Evolutionary conservation across 768 basidiomycete species (phyloP).

Genomic region (Amyloporia xantha): DNA sequence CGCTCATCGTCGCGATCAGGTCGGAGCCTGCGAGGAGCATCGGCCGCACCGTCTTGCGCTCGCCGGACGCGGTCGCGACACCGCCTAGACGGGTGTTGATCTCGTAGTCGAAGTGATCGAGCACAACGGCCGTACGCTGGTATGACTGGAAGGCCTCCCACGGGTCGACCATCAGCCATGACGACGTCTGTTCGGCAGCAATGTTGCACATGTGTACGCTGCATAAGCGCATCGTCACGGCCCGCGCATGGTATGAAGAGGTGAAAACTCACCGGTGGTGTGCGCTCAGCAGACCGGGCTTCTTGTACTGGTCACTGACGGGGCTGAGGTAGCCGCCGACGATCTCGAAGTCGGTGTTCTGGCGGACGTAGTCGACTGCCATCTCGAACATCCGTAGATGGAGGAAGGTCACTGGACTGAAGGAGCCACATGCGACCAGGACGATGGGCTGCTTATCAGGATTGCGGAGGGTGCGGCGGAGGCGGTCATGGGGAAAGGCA

Average conservation of each 20-base stretch:
- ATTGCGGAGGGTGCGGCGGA: conserved; percentile 50
- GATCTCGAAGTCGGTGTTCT: conserved; percentile 90
- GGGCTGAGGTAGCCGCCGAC: conserved; percentile 95
- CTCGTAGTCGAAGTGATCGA: conserved; percentile 95
- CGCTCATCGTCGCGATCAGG: conserved; percentile 95
- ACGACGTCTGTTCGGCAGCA: conserved; percentile 83
- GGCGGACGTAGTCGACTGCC: conserved; percentile 93
- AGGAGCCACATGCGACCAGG: conserved; percentile 95
- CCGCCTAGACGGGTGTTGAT: conserved; percentile 85
- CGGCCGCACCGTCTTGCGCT: conserved; percentile 70
- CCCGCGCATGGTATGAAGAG: neutral
- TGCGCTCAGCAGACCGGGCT: conserved; percentile 86
- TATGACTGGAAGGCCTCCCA: conserved; percentile 97
- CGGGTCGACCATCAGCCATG: conserved; percentile 95
- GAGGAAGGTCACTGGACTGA: conserved; percentile 96
- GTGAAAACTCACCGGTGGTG: conserved; percentile 66
- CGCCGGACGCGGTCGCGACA: conserved; percentile 63
- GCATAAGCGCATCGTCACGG: neutral
- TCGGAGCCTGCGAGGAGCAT: conserved; percentile 98
- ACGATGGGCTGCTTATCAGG: conserved; percentile 77
- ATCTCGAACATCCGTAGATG: conserved; percentile 99
- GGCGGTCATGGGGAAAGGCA: conserved; percentile 60
- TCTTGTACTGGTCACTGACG: conserved; percentile 95
- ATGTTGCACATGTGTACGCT: conserved; percentile 86
- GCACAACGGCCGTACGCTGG: conserved; percentile 92